Evolutionary conservation across 164 flowering plant species (phyloP).

Genomic region (Paratinospora sagittata): DNA sequence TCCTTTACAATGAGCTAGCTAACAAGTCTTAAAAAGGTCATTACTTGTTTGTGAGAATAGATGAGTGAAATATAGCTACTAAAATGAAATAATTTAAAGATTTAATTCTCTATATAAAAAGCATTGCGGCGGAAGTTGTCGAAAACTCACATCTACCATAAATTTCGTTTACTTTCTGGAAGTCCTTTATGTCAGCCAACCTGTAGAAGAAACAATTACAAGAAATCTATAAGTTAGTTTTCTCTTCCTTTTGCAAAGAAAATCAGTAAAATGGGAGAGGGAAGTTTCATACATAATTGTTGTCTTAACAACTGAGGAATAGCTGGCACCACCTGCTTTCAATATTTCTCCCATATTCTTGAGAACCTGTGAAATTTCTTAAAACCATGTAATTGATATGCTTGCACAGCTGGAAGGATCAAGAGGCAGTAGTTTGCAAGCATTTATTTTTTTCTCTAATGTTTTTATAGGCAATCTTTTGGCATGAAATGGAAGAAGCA

Average conservation of each 20-base stretch:
- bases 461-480: no score
- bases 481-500: no score
- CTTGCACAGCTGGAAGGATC: neutral
- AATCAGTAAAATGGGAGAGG: neutral
- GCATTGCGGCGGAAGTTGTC: neutral
- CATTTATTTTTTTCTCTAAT: no score
- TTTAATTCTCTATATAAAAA: neutral
- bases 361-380: constrained; percentile 43
- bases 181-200: constrained; percentile 97
- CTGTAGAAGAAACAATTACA: constrained; percentile 29
- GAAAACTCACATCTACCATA: constrained; percentile 86
- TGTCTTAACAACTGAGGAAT: constrained; percentile 88
- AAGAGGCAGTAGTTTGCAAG: neutral
- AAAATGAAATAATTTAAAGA: no score
- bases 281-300: constrained; percentile 62
- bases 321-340: constrained; percentile 83
- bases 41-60: no score
- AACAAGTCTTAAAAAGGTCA: no score
- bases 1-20: neutral
- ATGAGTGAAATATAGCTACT: no score
- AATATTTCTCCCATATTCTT: constrained; percentile 95
- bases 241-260: neutral
- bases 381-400: neutral
- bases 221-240: neutral
- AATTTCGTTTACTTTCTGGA: constrained; percentile 91